These are phyloP conservation scores for Pezicula carpinea DNA, from an alignment of 2,329 filamentous ascomycete species.

Conservation along the genomic window DNA sequence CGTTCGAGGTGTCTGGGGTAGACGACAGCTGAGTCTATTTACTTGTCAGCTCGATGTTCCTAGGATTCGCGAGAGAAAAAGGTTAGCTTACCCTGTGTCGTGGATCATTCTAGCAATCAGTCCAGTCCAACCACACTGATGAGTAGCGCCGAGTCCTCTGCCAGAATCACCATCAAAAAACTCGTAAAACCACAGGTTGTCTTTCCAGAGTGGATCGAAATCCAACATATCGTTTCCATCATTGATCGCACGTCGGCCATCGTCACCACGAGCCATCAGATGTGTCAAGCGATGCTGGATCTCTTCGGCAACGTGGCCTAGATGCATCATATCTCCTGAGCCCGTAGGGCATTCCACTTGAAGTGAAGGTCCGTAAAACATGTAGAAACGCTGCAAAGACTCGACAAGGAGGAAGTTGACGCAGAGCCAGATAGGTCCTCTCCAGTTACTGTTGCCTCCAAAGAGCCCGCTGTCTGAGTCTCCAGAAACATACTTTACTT, in stretches of 20 bases:
- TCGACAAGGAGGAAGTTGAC: constrained; percentile 95
- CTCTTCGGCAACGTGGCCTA: constrained; percentile 91
- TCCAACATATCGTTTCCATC: constrained; percentile 79
- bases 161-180: constrained; percentile 94
- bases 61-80: not conserved
- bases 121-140: constrained; percentile 96
- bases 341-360: constrained; percentile 92
- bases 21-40: constrained; percentile 73
- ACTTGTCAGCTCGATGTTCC: constrained; percentile 35
- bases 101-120: constrained; percentile 96
- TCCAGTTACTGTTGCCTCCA: constrained; percentile 97
- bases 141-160: constrained; percentile 82
- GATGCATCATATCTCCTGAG: constrained; percentile 91
- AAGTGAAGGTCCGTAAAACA: constrained; percentile 88
- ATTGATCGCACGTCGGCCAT: constrained; percentile 86
- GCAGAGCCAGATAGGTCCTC: constrained; percentile 91
- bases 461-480: constrained; percentile 95
- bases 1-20: constrained; percentile 88
- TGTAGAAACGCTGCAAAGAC: constrained; percentile 89
- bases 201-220: constrained; percentile 90
- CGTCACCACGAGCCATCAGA: constrained; percentile 77
- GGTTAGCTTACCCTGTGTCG: constrained; percentile 75
- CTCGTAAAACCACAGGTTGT: constrained; percentile 93
- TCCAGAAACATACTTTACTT: constrained; percentile 86
- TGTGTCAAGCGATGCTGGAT: constrained; percentile 93